Base-by-base conservation (phyloP, 2,329 filamentous ascomycete species). In the Fusarium albosuccineum region DNA sequence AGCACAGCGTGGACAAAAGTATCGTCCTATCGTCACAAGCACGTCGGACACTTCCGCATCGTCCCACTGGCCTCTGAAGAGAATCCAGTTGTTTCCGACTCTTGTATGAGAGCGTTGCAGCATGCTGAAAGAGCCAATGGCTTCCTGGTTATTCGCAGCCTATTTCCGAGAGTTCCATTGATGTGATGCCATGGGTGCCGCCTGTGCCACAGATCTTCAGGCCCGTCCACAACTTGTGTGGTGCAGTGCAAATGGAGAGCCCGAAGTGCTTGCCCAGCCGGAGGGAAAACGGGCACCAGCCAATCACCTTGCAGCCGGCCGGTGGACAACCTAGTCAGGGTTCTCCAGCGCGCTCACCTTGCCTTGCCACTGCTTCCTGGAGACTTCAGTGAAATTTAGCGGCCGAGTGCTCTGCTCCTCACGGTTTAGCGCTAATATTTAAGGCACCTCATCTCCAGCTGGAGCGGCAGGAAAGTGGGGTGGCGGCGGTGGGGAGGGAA, bases 401-500 rank as follows among this genome's bases (percentile, higher is more conserved):
- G 29, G 44, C 44, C 44, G 11, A 17, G n/a, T 16, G 42, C 22
- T 44, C 27, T 39, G 34, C 49, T 40, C 17, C 49, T 51, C 36
- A 51, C 8, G 49, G 26, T 51, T n/a, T 40, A 10, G 45, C 17
- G 55, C 58, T 39, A n/a, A n/a, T n/a, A n/a, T n/a, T n/a, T n/a
- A 58, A 26, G 33, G 34, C 37, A 22, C 22, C 22, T 22, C 22
- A 22, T 22, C 22, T 22, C 22, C 3, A 40, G n/a, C 36, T 52
- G 34, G 49, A 57, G 46, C 62, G 49, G 42, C 33, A 69, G 42
- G 62, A 51, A 63, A 69, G 66, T 68, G 66, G 66, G 66, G 66
- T 59, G 58, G 57, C 57, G 63, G 51, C n/a, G 34, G 66, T 66
- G 66, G 66, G 60, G 65, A 14, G 4, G n/a, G 34, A 33, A 40